These are phyloP conservation scores for Gossypium schwendimanii DNA, from an alignment of 441 rosid species.

Conservation along the genomic window DNA sequence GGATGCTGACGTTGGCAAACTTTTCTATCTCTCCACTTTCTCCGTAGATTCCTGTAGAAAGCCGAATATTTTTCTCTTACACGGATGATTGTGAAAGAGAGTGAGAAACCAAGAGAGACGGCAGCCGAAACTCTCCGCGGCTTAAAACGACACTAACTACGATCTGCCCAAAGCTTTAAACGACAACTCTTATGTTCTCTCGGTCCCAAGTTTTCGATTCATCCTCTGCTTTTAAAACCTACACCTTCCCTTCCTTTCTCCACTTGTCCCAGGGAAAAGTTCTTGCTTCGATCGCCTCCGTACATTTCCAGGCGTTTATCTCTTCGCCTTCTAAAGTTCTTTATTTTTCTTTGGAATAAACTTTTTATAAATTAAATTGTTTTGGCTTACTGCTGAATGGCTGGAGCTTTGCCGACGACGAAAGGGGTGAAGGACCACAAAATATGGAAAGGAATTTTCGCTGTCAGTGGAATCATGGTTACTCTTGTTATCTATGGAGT, in stretches of 20 bases:
- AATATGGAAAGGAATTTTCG: conserved; percentile 68
- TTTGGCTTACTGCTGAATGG: conserved; percentile 29
- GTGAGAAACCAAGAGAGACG: not conserved
- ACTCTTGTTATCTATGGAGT: conserved; percentile 92
- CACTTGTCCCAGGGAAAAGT: not conserved
- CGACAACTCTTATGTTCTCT: not conserved
- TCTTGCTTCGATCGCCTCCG: not conserved
- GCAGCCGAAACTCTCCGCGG: conserved; percentile 19
- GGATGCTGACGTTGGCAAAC: not conserved
- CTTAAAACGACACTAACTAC: conserved; percentile 17
- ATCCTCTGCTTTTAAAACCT: not conserved
- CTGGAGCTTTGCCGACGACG: conserved; percentile 36
- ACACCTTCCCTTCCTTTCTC: not conserved
- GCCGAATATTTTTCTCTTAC: not conserved
- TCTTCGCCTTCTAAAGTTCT: not conserved
- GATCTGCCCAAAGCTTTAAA: conserved; percentile 13
- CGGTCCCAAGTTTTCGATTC: not conserved
- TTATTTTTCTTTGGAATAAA: not conserved
- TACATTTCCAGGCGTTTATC: not conserved
- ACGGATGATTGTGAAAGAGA: not conserved
- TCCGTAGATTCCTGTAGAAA: not conserved
- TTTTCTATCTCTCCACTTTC: not conserved
- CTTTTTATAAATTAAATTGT: not conserved
- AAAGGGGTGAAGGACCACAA: conserved; percentile 39
- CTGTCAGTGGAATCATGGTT: conserved; percentile 78